phyloP scores from a whole-genome alignment of 495 filamentous ascomycete genomes.

The Echria macrotheca region DNA sequence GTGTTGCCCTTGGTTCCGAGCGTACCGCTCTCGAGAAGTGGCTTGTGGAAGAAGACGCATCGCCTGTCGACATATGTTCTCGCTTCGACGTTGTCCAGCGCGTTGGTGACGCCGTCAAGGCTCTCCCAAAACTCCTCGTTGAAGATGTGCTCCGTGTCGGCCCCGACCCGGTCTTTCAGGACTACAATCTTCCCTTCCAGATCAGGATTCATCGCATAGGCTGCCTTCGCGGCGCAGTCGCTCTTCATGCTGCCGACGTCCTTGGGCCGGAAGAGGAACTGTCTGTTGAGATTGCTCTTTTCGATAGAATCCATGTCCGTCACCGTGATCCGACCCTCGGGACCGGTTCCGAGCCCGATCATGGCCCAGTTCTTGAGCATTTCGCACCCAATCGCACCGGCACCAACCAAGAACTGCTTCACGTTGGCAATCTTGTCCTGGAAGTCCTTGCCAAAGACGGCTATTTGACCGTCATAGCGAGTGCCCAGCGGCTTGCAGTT shows the following conservation, averaged over 20 bases:
- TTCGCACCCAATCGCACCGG: conserved; percentile 97
- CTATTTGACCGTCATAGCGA: conserved; percentile 96
- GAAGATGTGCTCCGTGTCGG: conserved; percentile 92
- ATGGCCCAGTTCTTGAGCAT: conserved; percentile 99
- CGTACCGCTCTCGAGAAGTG: conserved; percentile 92
- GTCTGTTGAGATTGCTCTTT: conserved; percentile 97
- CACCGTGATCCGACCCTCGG: conserved; percentile 79
- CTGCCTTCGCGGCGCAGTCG: conserved; percentile 84
- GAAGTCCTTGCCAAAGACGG: conserved; percentile 88
- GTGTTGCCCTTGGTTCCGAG: conserved; percentile 98
- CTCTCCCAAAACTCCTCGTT: conserved; percentile 88
- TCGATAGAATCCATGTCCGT: conserved; percentile 99
- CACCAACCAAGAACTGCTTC: conserved; percentile 90
- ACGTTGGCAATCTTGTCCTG: conserved; percentile 88
- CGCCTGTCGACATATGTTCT: conserved; percentile 95
- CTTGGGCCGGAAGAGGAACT: conserved; percentile 91
- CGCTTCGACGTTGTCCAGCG: conserved; percentile 95
- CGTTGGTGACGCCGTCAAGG: conserved; percentile 93
- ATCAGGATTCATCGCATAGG: conserved; percentile 91
- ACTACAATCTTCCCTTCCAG: conserved; percentile 76
- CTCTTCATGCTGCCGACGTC: conserved; percentile 98
- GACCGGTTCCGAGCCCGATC: conserved; percentile 89
- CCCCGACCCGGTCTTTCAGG: conserved; percentile 82
- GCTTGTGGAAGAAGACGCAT: conserved; percentile 98
- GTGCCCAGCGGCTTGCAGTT: conserved; percentile 74